A percentile compares a stretch with the other conserved stretches of the same genome.
These are phyloP conservation scores for Suhomyces vadensis DNA, from an alignment of 805 yeast genomes.

Conservation along the genomic window DNA sequence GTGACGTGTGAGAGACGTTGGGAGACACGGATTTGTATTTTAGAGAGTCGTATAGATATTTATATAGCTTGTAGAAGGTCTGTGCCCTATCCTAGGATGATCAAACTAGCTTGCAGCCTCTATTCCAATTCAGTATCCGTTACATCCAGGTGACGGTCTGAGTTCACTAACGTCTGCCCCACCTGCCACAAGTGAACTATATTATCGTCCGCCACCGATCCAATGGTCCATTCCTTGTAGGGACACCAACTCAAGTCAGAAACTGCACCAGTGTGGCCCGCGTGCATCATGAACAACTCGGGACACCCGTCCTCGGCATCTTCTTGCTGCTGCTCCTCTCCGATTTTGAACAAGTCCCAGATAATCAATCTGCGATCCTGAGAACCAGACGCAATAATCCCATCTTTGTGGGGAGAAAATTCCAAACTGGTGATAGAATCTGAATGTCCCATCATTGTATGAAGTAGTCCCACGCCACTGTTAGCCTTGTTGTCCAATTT, in stretches of 20 bases:
- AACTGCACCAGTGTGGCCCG: conserved; percentile 81
- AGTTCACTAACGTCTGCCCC: conserved; percentile 28
- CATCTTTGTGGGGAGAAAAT: conserved; percentile 77
- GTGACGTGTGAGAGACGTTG: no score
- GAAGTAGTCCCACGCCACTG: conserved; percentile 43
- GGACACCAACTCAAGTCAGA: conserved; percentile 74
- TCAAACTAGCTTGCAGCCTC: no score
- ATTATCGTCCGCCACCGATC: conserved; percentile 62
- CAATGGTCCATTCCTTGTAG: conserved; percentile 73
- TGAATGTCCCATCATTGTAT: conserved; percentile 79
- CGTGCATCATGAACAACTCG: conserved; percentile 87
- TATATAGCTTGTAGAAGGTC: no score
- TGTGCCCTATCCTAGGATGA: no score
- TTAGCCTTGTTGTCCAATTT: conserved; percentile 25
- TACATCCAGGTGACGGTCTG: conserved; percentile 15
- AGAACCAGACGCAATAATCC: conserved; percentile 74
- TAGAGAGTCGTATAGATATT: no score
- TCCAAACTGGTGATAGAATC: conserved; percentile 70
- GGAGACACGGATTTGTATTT: no score
- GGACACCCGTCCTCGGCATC: conserved; percentile 92
- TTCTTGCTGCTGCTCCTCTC: conserved; percentile 82
- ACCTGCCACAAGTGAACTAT: conserved; percentile 62
- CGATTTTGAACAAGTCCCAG: conserved; percentile 80
- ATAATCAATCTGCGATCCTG: conserved; percentile 74
- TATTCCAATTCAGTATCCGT: conserved; percentile 28